Base-by-base conservation (phyloP, 495 filamentous ascomycete species). In the Aspergillus steynii region DNA sequence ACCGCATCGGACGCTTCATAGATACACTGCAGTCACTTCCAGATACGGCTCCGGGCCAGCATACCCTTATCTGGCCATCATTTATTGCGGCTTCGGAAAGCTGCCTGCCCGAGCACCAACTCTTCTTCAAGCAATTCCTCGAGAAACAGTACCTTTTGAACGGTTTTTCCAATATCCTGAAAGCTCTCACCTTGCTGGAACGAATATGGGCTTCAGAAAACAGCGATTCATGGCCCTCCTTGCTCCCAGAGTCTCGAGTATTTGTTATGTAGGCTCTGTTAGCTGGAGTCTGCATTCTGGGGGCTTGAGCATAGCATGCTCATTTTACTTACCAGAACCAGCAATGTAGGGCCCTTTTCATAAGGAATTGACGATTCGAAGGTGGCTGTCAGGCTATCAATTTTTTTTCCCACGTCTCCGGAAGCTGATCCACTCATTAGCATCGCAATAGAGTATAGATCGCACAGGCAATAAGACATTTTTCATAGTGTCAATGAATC, bases 1-100 rank as follows among this genome's bases (percentile, higher is more conserved):
- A 55, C 7, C 49, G n/a, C 15, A 53, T 63, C 37, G 55, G 49
- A 25, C 50, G 49, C 15, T 63, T 58, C 28, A 63, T 53, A 45
- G 5, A 47, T 5, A 53, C 37, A 4, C 3, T 58, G n/a, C 34
- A 20, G 7, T 29, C 51, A 34, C 54, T 50, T 12, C 25, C 55
- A 10, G 32, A 58, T n/a, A 37, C 10, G 0, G 20, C 55, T 25
- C 55, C 26, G 15, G 55, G 55, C n/a, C 28, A 54, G 6, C 60
- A 63, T 49, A 25, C 50, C 5, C 45, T 63, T 7, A 50, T 63
- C 2, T 63, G 61, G 61, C 28, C 61, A 9, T 34, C 55, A 14
- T 63, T 63, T 25, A 63, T 63, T 20, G 55, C 55, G 3, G 55
- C 55, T 2, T 47, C 55, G 3, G 61, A 58, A 27, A 58, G 61